These are phyloP conservation scores for Cajanus cajan DNA, from an alignment of 306 rosid species.

Conservation along the genomic window DNA sequence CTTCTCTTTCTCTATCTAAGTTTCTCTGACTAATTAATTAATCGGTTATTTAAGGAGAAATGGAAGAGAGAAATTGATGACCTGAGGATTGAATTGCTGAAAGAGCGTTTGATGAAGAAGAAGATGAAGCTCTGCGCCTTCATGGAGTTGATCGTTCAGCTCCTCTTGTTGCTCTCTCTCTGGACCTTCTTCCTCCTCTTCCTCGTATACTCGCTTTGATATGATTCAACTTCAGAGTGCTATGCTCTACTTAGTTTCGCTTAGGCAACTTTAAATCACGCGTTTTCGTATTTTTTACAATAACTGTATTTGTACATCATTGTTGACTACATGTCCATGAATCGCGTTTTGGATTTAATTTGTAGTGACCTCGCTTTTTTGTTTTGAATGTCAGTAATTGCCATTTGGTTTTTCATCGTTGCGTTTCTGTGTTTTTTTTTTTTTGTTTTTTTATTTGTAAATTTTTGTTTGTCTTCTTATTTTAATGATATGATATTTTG, in stretches of 20 bases:
- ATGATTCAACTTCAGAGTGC: not conserved
- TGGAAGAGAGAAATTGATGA: conserved; percentile 45
- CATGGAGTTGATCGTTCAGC: conserved; percentile 42
- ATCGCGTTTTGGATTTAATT: not conserved
- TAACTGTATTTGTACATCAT: not conserved
- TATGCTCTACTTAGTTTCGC: not conserved
- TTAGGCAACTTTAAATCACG: not conserved
- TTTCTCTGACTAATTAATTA: not conserved
- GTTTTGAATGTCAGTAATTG: not conserved
- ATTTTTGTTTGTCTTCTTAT: no score
- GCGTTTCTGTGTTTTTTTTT: no score
- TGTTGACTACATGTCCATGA: not conserved
- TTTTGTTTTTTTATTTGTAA: no score
- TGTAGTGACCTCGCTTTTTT: not conserved
- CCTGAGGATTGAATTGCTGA: conserved; percentile 48
- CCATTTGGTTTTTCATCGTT: not conserved
- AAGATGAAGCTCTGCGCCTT: conserved; percentile 51
- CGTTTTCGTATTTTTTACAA: not conserved
- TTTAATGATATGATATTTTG: no score
- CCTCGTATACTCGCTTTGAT: no score
- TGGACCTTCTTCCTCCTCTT: conserved; percentile 39
- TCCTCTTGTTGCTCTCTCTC: conserved; percentile 38
- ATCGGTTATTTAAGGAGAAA: conserved; percentile 27
- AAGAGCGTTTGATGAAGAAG: conserved; percentile 45
- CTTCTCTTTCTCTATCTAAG: not conserved